Percentiles rank a stretch among this genome's conserved stretches.
phyloP scores from a whole-genome alignment of 129 eudicot species.

The Flaveria brownii region DNA sequence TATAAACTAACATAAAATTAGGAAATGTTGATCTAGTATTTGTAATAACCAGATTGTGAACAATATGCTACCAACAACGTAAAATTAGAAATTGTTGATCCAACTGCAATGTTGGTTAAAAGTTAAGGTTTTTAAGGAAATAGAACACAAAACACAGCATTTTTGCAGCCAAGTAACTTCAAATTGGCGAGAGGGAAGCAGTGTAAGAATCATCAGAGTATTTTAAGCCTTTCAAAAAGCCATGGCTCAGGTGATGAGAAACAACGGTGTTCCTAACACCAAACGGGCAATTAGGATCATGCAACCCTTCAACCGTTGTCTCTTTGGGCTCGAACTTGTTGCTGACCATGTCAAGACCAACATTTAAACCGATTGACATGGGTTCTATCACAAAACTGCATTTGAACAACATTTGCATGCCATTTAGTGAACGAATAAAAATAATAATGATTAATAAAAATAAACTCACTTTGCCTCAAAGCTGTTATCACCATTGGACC shows the following conservation, averaged over 20 bases:
- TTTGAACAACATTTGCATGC: not conserved
- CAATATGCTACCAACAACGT: slow-evolving; percentile 6
- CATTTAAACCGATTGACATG: slow-evolving; percentile 71
- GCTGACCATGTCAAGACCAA: slow-evolving; percentile 41
- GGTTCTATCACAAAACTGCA: slow-evolving; percentile 79
- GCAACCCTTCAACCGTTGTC: slow-evolving; percentile 25
- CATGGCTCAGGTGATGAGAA: slow-evolving; percentile 45
- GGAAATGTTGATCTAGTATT: too few relatives aligned
- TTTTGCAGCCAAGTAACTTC: slow-evolving; percentile 24
- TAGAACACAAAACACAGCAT: not conserved
- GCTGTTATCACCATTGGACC: slow-evolving; percentile 53
- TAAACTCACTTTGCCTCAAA: slow-evolving; percentile 74
- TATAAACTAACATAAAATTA: too few relatives aligned
- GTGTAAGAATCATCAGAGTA: slow-evolving; percentile 56
- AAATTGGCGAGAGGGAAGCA: slow-evolving; percentile 57
- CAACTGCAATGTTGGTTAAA: slow-evolving; percentile 14
- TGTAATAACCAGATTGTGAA: not conserved
- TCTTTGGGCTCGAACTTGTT: slow-evolving; percentile 32
- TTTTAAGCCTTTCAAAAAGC: slow-evolving; percentile 68
- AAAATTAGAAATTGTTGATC: slow-evolving; percentile 13
- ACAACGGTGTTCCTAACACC: slow-evolving; percentile 50
- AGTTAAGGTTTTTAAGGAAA: slow-evolving; percentile 1
- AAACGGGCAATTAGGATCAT: slow-evolving; percentile 37
- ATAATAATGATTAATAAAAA: not conserved
- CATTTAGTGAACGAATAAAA: not conserved